Base-by-base conservation (phyloP, 2,329 filamentous ascomycete species). In the Hypomyces rosellus region DNA sequence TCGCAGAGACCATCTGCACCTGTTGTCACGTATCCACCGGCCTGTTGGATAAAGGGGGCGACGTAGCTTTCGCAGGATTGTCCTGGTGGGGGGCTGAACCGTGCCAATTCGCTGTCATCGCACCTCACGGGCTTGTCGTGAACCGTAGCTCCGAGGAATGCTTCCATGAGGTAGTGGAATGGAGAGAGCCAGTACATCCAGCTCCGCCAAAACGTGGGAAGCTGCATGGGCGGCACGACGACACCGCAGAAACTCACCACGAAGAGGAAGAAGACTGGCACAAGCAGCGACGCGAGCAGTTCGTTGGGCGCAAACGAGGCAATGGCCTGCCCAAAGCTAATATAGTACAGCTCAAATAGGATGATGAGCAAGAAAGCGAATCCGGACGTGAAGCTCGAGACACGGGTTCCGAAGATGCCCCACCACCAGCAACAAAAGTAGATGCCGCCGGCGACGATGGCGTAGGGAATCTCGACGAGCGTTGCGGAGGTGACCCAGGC, bases 201-300 rank as follows among this genome's bases (percentile, higher is more conserved):
- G 7, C 66, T 66, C 13, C 74, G 71, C 84, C 85, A 88, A 63
- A 88, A 88, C 1, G 70, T 64, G 0, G 81, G 80, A 1, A 88
- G 65, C 3, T 73, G 73, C 2, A 55, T 60, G 14, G 80, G 80
- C 0, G 84, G 83, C 1, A 88, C 83, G 9, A 86, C 76, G 5
- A 88, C 81, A 51, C 85, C 85, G 62, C 84, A 87, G 72, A 88
- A 88, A 8, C 78, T 77, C 18, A 86, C 74, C 36, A 87, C 76
- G 58, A 88, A 87, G 22, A 84, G 76, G 69, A 88, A 86, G 66
- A 87, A 85, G 4, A 86, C 63, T 0, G 85, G 85, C 1, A 87
- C 82, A 1, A 87, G 70, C 0, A 87, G 66, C 4, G 80, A 83
- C 1, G 84, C 84, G 15, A 87, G 73, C 3, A 86, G 69, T 53